These are phyloP conservation scores for Fusarium sarcochroum DNA, from an alignment of 2,329 filamentous ascomycete genomes.

Conservation along the genomic window DNA sequence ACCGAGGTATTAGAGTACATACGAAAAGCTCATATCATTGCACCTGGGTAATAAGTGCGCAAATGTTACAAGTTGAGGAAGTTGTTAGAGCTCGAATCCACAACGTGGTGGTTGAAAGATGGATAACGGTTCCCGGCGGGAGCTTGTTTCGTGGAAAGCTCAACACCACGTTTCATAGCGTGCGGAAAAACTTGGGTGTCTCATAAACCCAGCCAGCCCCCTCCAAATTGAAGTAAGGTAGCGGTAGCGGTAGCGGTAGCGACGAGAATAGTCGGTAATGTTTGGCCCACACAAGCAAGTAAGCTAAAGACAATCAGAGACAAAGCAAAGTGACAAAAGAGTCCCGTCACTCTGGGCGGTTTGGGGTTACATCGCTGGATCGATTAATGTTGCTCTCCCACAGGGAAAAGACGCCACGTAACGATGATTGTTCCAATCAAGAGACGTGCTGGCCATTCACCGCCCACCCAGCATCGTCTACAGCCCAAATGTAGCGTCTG, in stretches of 20 bases:
- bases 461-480: slow-evolving; percentile 22
- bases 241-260: neutral
- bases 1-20: slow-evolving; percentile 14
- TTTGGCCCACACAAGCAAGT: neutral
- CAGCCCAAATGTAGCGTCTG: slow-evolving; percentile 2
- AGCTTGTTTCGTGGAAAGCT: slow-evolving; percentile 24
- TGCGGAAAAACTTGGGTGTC: slow-evolving; percentile 33
- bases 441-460: slow-evolving; percentile 14
- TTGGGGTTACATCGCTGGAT: slow-evolving; percentile 40
- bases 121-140: slow-evolving; percentile 18
- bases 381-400: slow-evolving; percentile 19
- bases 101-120: slow-evolving; percentile 12
- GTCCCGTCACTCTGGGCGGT: slow-evolving; percentile 19
- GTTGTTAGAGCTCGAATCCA: slow-evolving; percentile 9
- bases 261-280: slow-evolving; percentile 34
- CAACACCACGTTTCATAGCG: slow-evolving; percentile 35
- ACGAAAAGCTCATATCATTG: neutral
- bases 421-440: slow-evolving; percentile 35
- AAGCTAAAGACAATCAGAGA: neutral
- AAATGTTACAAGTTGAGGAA: slow-evolving; percentile 14
- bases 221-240: neutral
- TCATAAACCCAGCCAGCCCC: slow-evolving; percentile 5
- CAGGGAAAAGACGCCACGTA: slow-evolving; percentile 29
- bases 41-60: slow-evolving; percentile 7
- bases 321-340: slow-evolving; percentile 28